Conservation (phyloP, 176 grass and related monocot genomes). For the Cocos nucifera region DNA sequence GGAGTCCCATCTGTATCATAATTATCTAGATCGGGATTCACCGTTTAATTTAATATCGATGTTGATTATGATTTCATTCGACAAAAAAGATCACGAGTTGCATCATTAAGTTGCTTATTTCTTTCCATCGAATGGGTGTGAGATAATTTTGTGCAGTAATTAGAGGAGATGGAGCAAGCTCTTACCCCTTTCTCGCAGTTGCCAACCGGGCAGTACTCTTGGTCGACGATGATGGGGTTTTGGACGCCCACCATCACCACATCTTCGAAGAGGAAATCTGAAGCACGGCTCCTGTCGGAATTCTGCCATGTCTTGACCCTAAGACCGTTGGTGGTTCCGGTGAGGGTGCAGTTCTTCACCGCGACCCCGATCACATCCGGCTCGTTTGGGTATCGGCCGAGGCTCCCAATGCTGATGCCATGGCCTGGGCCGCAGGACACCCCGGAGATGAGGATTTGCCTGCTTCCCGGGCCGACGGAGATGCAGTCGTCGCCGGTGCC, state of each 20-base stretch:
- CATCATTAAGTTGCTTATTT: too few species aligned
- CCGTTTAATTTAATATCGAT: too few species aligned
- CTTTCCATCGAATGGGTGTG: too few species aligned
- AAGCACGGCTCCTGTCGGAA: conserved; percentile 26
- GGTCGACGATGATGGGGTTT: conserved; percentile 71
- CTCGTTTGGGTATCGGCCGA: conserved; percentile 43
- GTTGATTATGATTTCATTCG: too few species aligned
- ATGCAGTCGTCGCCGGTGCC: conserved; percentile 68
- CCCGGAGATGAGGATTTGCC: conserved; percentile 18
- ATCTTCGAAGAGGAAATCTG: conserved; percentile 39
- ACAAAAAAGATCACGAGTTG: too few species aligned
- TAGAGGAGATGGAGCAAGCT: too few species aligned
- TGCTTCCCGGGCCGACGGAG: conserved; percentile 48
- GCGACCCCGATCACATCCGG: conserved; percentile 50
- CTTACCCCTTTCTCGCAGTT: conserved; percentile 13
- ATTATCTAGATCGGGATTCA: too few species aligned
- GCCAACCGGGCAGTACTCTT: conserved; percentile 73
- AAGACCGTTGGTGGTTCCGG: conserved; percentile 48
- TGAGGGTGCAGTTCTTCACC: conserved; percentile 33
- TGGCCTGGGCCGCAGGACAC: conserved; percentile 54
- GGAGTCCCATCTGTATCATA: too few species aligned
- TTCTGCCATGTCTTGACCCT: conserved; percentile 73
- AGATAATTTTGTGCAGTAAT: too few species aligned
- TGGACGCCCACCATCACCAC: conserved; percentile 59
- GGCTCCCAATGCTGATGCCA: conserved; percentile 77